Base-by-base conservation (phyloP, 176 grass and related monocot species). In the Phoenix dactylifera region DNA sequence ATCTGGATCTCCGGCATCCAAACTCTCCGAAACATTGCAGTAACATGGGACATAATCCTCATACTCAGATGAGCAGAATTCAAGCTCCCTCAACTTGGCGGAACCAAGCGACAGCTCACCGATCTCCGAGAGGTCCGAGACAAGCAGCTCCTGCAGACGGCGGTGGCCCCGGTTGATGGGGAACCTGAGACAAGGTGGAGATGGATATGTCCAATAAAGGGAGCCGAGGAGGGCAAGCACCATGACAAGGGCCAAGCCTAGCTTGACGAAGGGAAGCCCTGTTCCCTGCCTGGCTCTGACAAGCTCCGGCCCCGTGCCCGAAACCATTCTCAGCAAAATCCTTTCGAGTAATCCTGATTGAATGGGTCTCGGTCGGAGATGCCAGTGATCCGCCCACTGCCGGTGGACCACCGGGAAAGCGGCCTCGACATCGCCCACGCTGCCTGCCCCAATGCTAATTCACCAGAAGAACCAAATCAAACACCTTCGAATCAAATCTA, bases 31-130 rank as follows among this genome's bases (percentile, higher is more conserved):
- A 18, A 85, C 57, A 77, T 98, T 98, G 76, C 83, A 85, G 74
- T 88, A 98, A 78, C 93, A 98, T 55, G 93, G 93, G 22, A 85
- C 93, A 74, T 89, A 78, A 72, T 61, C 79, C 66, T 86, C 87
- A 70, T 83, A 81, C 60, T 92, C 84, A 32, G 81, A 52, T 18
- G 28, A 60, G 73, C 87, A 92, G 23, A 68, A 70, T 64, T 92
- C 84, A 0, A 76, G 54, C 72, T 98, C 93, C 64, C 84, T 82
- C 51, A 79, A 60, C 69, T 72, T 82, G 28, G 70, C 51, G 60
- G 86, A 78, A 66, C 93, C 93, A 52, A 83, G 84, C 14, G 87
- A 83, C 14, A 88, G 84, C 65, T 80, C 78, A 7, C 84, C 78
- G 20, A 98, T 88, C 64, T 98, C 79, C 55, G 85, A 65, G 67